Percentiles rank a stretch among this genome's conserved stretches.
Conservation (phyloP, 2,329 filamentous ascomycete genomes). For the Chalara sp. region DNA sequence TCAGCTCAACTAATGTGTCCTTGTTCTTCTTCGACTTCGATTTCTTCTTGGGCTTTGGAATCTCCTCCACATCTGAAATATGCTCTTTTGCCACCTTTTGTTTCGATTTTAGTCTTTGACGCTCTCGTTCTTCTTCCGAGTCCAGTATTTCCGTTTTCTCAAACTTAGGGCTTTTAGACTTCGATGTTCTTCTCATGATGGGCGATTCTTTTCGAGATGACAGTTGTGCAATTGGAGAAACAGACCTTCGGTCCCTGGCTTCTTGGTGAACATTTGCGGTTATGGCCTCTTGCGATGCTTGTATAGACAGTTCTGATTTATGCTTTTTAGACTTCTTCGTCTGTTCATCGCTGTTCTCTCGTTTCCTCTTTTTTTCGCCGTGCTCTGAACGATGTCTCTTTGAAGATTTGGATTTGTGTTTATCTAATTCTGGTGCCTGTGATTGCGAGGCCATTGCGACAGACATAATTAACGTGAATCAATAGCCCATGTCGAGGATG, state of each 20-base stretch:
- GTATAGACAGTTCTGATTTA: conserved; percentile 5
- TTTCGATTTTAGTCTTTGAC: neutral
- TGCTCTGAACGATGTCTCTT: conserved; percentile 30
- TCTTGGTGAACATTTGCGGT: no score
- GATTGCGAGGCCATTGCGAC: conserved; percentile 2
- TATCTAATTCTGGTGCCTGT: conserved; percentile 16
- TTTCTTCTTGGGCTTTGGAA: neutral
- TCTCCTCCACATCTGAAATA: neutral
- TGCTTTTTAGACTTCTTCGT: conserved; percentile 38
- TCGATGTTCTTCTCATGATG: neutral
- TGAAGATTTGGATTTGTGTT: conserved; percentile 23
- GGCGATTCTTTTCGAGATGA: neutral
- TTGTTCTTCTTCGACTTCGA: neutral
- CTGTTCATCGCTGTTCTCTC: conserved; percentile 32
- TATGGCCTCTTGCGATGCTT: neutral
- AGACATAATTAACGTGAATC: no score
- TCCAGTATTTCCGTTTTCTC: neutral
- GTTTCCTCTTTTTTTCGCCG: conserved; percentile 36
- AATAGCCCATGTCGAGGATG: no score
- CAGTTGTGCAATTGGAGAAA: no score
- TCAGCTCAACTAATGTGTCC: neutral
- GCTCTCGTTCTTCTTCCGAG: no score
- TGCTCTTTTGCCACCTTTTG: neutral
- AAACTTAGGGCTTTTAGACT: neutral
- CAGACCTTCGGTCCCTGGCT: no score